Percentiles rank a stretch among this genome's conserved stretches.
phyloP scores from a whole-genome alignment of 306 rosid species.

The Malus orientalis region DNA sequence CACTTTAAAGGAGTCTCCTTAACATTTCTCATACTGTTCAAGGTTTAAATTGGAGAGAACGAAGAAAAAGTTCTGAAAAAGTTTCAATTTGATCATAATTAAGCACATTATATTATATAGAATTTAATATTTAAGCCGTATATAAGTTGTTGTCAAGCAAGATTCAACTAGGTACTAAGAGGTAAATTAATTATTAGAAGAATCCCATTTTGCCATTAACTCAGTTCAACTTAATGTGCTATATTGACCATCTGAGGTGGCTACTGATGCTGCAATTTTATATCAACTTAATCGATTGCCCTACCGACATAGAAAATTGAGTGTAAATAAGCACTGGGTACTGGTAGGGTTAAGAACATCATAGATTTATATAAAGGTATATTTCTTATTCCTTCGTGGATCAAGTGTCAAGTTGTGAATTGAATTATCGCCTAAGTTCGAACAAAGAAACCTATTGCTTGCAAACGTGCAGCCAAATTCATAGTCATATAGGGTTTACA shows the following conservation, averaged over 20 bases:
- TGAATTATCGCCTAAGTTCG: background rate
- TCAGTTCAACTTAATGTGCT: conserved; percentile 12
- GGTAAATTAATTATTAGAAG: background rate
- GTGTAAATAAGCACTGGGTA: background rate
- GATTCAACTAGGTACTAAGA: background rate
- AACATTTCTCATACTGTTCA: no score
- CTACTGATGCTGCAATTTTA: background rate
- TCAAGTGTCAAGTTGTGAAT: background rate
- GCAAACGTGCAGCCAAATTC: background rate
- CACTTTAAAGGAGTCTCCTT: no score
- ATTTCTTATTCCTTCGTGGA: background rate
- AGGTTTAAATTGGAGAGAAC: no score
- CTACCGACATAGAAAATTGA: background rate
- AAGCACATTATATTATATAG: background rate
- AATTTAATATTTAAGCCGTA: no score
- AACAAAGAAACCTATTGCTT: background rate
- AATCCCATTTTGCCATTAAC: background rate
- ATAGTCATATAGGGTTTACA: background rate
- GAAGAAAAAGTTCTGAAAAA: background rate
- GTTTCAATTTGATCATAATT: background rate
- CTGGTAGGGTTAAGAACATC: background rate
- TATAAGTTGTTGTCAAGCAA: no score
- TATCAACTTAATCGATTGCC: background rate
- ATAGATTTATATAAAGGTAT: background rate
- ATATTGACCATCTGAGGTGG: conserved; percentile 5